Evolutionary conservation across 306 rosid species (phyloP), one percentile per base, ranked within the genome.

Genomic region (Dalbergia oliveri): DNA sequence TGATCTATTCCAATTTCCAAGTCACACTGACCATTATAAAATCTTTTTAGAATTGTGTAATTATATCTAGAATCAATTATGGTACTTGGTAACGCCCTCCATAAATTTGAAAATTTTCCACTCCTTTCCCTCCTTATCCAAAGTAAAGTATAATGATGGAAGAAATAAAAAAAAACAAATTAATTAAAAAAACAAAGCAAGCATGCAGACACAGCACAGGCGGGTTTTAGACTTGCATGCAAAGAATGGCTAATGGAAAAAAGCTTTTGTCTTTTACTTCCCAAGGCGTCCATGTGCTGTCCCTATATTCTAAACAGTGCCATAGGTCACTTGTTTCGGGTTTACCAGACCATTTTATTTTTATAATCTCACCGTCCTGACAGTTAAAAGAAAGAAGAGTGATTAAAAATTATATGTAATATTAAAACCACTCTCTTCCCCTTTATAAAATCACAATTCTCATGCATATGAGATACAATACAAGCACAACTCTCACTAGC

Each of bases 271-370:
- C 89, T 89, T 81, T 88, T 85, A 86, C 88, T 82, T 87, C 81
- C 90, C 89, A 83, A 79, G 91, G 90, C 77, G 83, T 89, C 93
- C 97, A 94, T 91, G 94, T 91, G 98, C 90, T 83, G 86, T 83
- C 88, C 86, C 88, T 79, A 85, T 94, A 88, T 92, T 90, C 90
- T 87, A 90, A 87, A 86, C 90, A 84, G 73, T 72, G 58, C 75
- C 81, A 76, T 82, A 76, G 76, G 87, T 86, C 90, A 79, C 79
- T 78, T 92, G 97, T 91, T 92, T 94, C 88, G 65, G 64, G 89
- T 88, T 85, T 87, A 63, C 92, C 87, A 81, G 93, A 92, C 97
- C 94, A 86, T 66, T 77, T 67, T 26, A 74, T 84, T 84, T 87
- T 94, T 84, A 89, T 87, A 94, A 86, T 87, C 89, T 85, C 90